Evolutionary conservation across 2,329 filamentous ascomycete genomes (phyloP), one percentile per base, ranked within the genome.

Genomic region (Aspergillus pseudotamarii): DNA sequence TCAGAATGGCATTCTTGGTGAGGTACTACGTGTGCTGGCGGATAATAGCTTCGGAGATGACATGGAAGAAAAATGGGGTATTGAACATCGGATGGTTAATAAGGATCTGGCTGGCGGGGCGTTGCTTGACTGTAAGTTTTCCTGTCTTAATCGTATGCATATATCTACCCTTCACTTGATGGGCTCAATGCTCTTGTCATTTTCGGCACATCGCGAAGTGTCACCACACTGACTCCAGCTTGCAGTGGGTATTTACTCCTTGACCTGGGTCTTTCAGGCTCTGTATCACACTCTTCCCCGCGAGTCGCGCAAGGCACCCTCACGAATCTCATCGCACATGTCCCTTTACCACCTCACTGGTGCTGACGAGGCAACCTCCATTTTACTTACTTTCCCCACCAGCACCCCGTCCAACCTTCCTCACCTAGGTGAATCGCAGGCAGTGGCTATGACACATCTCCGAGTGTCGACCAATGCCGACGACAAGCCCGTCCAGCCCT

Each of bases 221-320:
- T 60, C 58, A 28, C 19, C 16, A 28, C 2, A 19, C 34, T 21
- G 1, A 34, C 45, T 19, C n/a, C 3, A 26, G 23, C n/a, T 30
- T 51, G 19, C 53, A 80, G 78, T 97, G 62, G 93, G 93, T 65
- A 91, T 97, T 77, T 97, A 97, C 81, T 88, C 91, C 54, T 80
- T 97, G 65, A 96, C 92, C 36, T 97, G 93, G 93, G 86, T 95
- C 57, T 96, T 94, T 84, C 92, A 96, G 79, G 90, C 90, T 51
- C 85, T 96, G 32, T 96, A 96, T 80, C 91, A 93, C 76, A 87
- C 91, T 3, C 90, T 94, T 73, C 84, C 89, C 2, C 83, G 75
- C 34, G 76, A 80, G 11, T 76, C 86, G 59, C 91, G 92, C 69
- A 86, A 92, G 76, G 73, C 85, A 1, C 93, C 93, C 6, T 76